Evolutionary conservation across 352 stramenopile genomes (phyloP), one percentile per base, ranked within the genome.

Genomic region (Peronospora belbahrii): DNA sequence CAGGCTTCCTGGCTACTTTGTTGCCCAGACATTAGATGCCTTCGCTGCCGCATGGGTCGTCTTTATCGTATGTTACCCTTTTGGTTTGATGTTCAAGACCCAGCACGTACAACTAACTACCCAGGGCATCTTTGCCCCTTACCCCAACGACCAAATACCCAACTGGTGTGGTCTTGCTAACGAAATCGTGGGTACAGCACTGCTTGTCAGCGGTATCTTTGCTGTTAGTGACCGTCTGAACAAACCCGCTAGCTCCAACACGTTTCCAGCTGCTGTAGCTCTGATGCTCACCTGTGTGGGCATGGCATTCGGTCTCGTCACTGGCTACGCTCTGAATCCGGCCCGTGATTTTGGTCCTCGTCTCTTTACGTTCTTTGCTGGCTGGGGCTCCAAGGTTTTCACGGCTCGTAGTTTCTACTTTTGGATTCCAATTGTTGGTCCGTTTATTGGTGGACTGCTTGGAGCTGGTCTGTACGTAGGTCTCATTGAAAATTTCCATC

Each of bases 11-110:
- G 59, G 59, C 11, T 85, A 81, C 54, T 62, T 74, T 18, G 4
- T 76, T 6, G 55, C 67, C 1, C 73, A 85, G 46, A 58, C 59
- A 0, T 2, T 74, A 9, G 73, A 65, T 1, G 67, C 59, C 0
- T 83, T 85, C 24, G 59, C 40, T 34, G 73, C 55, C 8, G 65
- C 67, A 2, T 42, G 51, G 11, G 47, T 67, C 1, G 58, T 85
- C 4, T 83, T 72, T 28, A 17, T 79, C 4, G 54, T 83, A n/a
- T 79, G 83, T 50, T 81, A 81, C 44, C 70, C 57, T 31, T n/a
- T n/a, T 62, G 62, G 47, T 72, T 79, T 39, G 52, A 78, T 35
- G 10, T 50, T 19, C 44, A 69, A 2, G 70, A 85, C 52, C 65
- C 73, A 0, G 46, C 58, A 13, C 56, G 55, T 0, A n/a, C n/a